These are phyloP conservation scores for Acanthamoeba royreba DNA, from an alignment of 208 protist species.

Conservation along the genomic window DNA sequence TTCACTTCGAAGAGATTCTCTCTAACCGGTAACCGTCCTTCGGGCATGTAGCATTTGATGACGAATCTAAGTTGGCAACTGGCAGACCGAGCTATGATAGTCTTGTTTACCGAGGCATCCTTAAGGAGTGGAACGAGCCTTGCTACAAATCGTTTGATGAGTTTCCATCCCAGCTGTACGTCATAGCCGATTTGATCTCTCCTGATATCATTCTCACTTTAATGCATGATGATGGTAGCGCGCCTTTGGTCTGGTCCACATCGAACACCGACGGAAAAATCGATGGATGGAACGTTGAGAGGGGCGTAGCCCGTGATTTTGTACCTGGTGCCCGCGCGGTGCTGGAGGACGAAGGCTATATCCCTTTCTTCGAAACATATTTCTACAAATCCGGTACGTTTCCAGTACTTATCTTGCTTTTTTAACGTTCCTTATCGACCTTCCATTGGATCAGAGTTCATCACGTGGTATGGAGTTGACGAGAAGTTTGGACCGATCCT, in stretches of 20 bases:
- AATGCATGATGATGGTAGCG: not conserved
- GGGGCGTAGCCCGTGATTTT: not conserved
- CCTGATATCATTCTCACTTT: not conserved
- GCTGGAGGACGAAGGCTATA: constrained; percentile 24
- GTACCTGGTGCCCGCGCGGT: not conserved
- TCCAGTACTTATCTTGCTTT: not conserved
- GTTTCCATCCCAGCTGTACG: not conserved
- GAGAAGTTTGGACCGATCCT: not conserved
- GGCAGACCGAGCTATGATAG: constrained; percentile 14
- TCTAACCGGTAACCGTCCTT: not conserved
- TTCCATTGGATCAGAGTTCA: too few species aligned
- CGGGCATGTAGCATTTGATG: not conserved
- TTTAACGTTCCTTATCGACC: too few species aligned
- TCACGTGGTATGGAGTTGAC: not conserved
- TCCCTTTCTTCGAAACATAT: not conserved
- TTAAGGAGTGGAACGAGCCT: constrained; percentile 29
- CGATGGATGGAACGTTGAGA: constrained; percentile 25
- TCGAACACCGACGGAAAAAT: not conserved
- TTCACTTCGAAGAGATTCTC: not conserved
- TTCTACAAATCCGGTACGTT: constrained; percentile 26
- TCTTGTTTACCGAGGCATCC: constrained; percentile 7
- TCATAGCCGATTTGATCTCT: not conserved
- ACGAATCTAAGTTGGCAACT: not conserved
- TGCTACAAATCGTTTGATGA: not conserved
- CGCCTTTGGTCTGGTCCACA: not conserved